These are phyloP conservation scores for Bryopsis sp. DNA, from an alignment of 139 green algal genomes.

Conservation along the genomic window DNA sequence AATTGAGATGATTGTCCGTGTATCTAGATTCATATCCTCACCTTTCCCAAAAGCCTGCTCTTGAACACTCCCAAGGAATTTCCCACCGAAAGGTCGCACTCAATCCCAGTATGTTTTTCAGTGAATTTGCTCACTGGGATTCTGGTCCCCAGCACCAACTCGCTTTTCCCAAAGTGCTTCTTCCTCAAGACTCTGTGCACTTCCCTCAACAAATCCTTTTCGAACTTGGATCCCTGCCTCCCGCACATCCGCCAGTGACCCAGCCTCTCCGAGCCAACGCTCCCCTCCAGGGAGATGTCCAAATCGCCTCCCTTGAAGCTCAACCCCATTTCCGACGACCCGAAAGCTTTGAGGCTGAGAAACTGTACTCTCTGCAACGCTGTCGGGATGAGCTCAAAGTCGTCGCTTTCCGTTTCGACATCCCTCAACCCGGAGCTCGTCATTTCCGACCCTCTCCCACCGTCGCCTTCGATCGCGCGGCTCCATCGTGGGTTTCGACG, in stretches of 20 bases:
- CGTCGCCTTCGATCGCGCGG: too few species aligned
- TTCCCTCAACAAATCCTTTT: not conserved
- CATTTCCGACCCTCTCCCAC: too few species aligned
- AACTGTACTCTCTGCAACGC: not conserved
- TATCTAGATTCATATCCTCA: too few species aligned
- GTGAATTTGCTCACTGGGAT: slow-evolving; percentile 16
- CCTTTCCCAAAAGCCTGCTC: not conserved
- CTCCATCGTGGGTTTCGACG: too few species aligned
- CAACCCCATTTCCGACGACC: slow-evolving; percentile 16
- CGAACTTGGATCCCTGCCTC: not conserved
- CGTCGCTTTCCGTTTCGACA: too few species aligned
- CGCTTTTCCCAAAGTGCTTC: slow-evolving; percentile 1
- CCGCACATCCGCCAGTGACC: too few species aligned
- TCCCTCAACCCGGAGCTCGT: too few species aligned
- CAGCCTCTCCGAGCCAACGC: not conserved
- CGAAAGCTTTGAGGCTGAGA: slow-evolving; percentile 5
- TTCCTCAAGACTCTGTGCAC: not conserved
- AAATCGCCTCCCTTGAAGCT: slow-evolving; percentile 8
- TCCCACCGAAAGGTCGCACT: slow-evolving; percentile 12
- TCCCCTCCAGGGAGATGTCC: slow-evolving; percentile 15
- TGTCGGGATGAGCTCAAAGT: too few species aligned
- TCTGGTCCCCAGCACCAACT: slow-evolving; percentile 2
- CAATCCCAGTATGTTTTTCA: slow-evolving; percentile 1
- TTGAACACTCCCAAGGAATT: slow-evolving; percentile 15
- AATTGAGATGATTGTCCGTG: too few species aligned